Evolutionary conservation across 805 yeast species (phyloP).

Genomic region (Ogataea saltuana): DNA sequence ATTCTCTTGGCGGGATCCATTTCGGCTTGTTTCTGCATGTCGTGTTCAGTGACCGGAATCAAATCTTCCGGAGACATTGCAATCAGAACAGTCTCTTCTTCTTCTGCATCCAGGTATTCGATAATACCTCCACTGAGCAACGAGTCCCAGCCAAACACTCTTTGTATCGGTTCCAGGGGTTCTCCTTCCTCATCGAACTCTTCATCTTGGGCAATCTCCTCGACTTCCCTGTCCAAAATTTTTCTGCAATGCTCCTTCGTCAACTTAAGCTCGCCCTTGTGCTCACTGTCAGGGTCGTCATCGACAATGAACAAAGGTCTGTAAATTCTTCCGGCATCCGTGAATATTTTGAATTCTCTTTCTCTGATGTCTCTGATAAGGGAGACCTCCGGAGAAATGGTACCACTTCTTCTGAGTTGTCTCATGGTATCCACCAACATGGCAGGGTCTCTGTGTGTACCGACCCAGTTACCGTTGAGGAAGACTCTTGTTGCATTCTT

Average conservation of each 20-base stretch:
- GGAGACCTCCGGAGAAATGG: conserved; percentile 93
- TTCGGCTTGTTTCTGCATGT: conserved; percentile 43
- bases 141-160: conserved; percentile 76
- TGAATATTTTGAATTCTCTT: conserved; percentile 91
- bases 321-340: conserved; percentile 98
- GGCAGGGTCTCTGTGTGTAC: conserved; percentile 97
- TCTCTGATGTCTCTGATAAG: conserved; percentile 96
- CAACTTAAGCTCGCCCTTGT: conserved; percentile 76
- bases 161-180: conserved; percentile 43
- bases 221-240: conserved; percentile 62
- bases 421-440: conserved; percentile 87
- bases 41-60: conserved; percentile 51
- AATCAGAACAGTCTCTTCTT: conserved; percentile 96
- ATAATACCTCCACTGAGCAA: conserved; percentile 83
- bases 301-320: conserved; percentile 94
- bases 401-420: conserved; percentile 90
- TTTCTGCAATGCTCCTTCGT: conserved; percentile 81
- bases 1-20: conserved; percentile 83
- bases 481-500: conserved; percentile 92
- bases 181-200: conserved; percentile 47
- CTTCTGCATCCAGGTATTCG: conserved; percentile 98
- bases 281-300: conserved; percentile 70
- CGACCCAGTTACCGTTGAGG: conserved; percentile 99
- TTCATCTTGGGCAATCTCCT: conserved; percentile 51
- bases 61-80: conserved; percentile 99